Percentiles rank a stretch among this genome's conserved stretches.
phyloP scores from a whole-genome alignment of 2,329 filamentous ascomycete species.

The Chalaropsis thielavioides region DNA sequence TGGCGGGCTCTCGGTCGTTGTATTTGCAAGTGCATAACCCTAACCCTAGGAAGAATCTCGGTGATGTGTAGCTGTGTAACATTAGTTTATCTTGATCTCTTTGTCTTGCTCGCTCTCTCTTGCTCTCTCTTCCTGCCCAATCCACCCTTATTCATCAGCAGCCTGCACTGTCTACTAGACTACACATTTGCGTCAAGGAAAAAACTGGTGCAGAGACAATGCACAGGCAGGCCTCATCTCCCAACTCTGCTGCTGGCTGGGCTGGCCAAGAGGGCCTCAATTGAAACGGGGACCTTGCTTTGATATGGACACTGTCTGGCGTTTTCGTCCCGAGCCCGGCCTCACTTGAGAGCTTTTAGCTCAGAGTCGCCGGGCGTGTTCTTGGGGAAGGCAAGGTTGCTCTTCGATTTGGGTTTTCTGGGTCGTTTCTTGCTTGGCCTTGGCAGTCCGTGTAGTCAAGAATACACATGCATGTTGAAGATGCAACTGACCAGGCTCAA shows the following conservation, averaged over 20 bases:
- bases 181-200: too few relatives aligned
- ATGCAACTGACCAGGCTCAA: not conserved
- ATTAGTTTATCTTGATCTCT: not conserved
- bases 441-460: not conserved
- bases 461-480: not conserved
- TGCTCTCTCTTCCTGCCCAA: too few relatives aligned
- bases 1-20: not conserved
- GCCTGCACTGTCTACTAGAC: not conserved
- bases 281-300: not conserved
- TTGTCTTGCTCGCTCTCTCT: too few relatives aligned
- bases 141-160: too few relatives aligned
- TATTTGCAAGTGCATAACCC: not conserved
- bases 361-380: not conserved
- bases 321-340: not conserved
- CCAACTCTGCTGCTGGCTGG: not conserved
- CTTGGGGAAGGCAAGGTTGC: not conserved
- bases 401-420: not conserved
- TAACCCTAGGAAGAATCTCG: not conserved
- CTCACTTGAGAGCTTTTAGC: not conserved
- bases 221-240: not conserved
- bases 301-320: not conserved
- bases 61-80: not conserved
- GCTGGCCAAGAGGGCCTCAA: not conserved
- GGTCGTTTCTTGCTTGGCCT: not conserved
- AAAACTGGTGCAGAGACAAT: not conserved